phyloP scores from a whole-genome alignment of 768 basidiomycete species.

The Glaciozyma antarctica region DNA sequence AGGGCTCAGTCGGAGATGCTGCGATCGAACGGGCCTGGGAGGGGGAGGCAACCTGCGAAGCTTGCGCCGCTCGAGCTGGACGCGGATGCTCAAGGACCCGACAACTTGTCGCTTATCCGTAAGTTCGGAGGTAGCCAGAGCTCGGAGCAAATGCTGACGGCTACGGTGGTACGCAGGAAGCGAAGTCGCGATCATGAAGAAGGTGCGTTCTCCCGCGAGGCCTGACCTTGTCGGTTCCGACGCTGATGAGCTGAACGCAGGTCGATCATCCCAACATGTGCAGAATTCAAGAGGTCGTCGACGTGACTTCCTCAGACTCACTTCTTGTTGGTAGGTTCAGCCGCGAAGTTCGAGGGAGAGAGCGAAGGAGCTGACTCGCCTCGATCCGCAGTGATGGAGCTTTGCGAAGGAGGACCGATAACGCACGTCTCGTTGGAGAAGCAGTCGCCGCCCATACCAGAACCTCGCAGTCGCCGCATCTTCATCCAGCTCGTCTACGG shows the following conservation, averaged over 20 bases:
- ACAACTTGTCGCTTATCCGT: conserved; percentile 25
- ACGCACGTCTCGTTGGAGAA: conserved; percentile 19
- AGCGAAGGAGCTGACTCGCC: not conserved
- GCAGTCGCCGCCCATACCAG: conserved; percentile 16
- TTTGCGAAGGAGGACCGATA: conserved; percentile 29
- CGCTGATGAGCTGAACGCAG: not conserved
- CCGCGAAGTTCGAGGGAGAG: not conserved
- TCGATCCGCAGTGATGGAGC: conserved; percentile 20
- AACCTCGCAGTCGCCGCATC: conserved; percentile 30
- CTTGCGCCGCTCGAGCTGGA: conserved; percentile 1
- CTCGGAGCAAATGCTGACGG: not conserved
- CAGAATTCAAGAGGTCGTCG: conserved; percentile 30
- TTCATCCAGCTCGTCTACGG: conserved; percentile 34
- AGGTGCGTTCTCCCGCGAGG: not conserved
- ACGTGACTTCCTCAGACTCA: conserved; percentile 32
- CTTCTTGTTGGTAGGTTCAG: conserved; percentile 28
- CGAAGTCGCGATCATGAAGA: conserved; percentile 32
- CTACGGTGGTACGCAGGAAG: not conserved
- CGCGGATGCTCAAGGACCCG: conserved; percentile 13
- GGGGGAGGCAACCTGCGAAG: not conserved
- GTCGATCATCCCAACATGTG: conserved; percentile 31
- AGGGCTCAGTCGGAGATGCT: not conserved
- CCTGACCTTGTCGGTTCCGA: not conserved
- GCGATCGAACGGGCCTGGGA: not conserved
- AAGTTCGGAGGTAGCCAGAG: not conserved